Conservation (phyloP, 31 red algal genomes). For the Endocladia muricata region DNA sequence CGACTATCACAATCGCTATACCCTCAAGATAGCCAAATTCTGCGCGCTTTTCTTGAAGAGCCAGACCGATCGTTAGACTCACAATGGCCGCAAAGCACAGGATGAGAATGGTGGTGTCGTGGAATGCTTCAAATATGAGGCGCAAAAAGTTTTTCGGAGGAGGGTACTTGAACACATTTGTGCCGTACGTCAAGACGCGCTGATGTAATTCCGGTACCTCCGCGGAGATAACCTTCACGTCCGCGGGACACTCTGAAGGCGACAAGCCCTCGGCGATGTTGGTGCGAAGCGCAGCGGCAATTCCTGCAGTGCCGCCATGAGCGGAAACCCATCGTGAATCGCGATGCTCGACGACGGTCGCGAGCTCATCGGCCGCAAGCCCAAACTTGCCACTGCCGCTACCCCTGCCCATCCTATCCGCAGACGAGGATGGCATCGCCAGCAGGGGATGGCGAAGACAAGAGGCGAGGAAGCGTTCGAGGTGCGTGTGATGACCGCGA, state of each 20-base stretch:
- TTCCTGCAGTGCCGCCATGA: constrained; percentile 32
- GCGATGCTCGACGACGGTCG: constrained; percentile 46
- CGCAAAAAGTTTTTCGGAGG: constrained; percentile 59
- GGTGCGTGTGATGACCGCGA: too few relatives aligned
- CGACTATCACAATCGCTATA: constrained; percentile 80
- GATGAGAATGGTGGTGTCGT: constrained; percentile 85
- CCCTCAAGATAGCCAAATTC: constrained; percentile 86
- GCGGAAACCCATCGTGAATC: constrained; percentile 30
- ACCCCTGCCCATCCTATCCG: constrained; percentile 10
- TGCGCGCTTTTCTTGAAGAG: constrained; percentile 54
- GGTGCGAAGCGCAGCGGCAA: constrained; percentile 26
- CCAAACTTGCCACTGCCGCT: constrained; percentile 14
- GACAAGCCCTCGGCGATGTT: constrained; percentile 19
- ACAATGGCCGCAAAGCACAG: constrained; percentile 70
- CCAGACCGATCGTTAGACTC: constrained; percentile 61
- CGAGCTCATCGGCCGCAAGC: constrained; percentile 41
- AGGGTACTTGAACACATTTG: constrained; percentile 79
- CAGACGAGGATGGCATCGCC: too few relatives aligned
- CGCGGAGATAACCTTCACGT: too few relatives aligned
- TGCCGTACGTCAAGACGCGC: constrained; percentile 49
- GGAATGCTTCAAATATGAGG: constrained; percentile 59
- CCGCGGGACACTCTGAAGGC: constrained; percentile 30
- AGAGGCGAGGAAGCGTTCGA: too few relatives aligned
- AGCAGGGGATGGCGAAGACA: too few relatives aligned
- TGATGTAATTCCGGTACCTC: constrained; percentile 9